These are phyloP conservation scores for Ceratobasidium papillatum DNA, from an alignment of 1,284 basidiomycete species.

Conservation along the genomic window DNA sequence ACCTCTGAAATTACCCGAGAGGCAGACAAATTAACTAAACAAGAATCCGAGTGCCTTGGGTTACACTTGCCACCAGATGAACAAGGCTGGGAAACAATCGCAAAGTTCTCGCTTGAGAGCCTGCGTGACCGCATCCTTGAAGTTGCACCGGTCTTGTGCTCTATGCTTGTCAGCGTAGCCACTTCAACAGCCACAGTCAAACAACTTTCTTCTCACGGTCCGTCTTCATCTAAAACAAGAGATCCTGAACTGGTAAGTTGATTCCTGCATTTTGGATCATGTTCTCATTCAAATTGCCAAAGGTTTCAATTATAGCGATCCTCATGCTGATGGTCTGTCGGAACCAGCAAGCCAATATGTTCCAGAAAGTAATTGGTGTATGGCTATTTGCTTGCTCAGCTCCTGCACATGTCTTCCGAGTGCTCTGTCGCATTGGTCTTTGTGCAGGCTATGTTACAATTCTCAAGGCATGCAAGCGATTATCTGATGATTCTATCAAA, in stretches of 20 bases:
- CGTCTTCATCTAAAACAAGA: no score
- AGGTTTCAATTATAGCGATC: no score
- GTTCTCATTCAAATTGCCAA: background rate
- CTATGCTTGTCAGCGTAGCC: background rate
- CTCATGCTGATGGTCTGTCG: no score
- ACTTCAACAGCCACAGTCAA: no score
- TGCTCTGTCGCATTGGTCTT: slow-evolving; percentile 6
- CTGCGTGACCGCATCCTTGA: background rate
- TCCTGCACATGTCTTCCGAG: slow-evolving; percentile 1
- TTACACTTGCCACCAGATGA: background rate
- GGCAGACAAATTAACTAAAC: background rate
- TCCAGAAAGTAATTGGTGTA: slow-evolving; percentile 13
- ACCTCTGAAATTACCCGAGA: background rate
- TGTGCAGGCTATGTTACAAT: background rate
- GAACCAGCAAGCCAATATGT: slow-evolving; percentile 4
- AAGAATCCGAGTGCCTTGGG: background rate
- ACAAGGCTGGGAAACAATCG: background rate
- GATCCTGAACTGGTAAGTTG: background rate
- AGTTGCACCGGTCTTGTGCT: background rate
- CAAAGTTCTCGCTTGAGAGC: background rate
- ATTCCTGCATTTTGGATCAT: background rate
- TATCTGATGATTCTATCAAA: no score
- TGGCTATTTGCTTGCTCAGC: slow-evolving; percentile 25
- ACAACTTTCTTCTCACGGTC: no score
- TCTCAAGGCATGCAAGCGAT: no score